Evolutionary conservation across 352 stramenopile species (phyloP), one percentile per base, ranked within the genome.

Genomic region (Albugo laibachii): DNA sequence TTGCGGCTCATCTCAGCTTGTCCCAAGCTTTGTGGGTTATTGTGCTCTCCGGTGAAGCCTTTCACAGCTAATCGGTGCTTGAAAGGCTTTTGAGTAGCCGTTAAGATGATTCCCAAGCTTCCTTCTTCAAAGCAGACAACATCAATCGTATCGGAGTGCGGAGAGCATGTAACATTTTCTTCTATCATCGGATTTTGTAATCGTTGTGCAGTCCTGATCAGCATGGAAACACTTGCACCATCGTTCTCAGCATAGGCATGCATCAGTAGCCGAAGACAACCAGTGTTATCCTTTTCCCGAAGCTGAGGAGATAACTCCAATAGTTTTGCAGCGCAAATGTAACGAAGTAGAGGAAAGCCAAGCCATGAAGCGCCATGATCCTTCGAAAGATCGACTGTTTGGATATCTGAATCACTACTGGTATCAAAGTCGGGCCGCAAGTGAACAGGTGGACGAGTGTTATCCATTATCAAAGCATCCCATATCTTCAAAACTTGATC

Each of bases 211-310:
- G 76, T 74, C 3, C 54, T 50, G 0, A 74, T 67, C 2, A 83
- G 48, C 16, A 68, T 50, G 18, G 41, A 36, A 37, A 20, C 8
- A 24, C 36, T 41, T 2, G 8, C 10, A 46, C 8, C 40, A 41
- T 48, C 36, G 43, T 34, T 10, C 8, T n/a, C 47, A 1, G 31
- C 50, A 47, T 57, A 50, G 1, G 72, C 62, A 24, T 69, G 71
- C 76, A 89, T 89, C 12, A 89, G 59, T 14, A 89, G 50, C 8
- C 73, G 67, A 12, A 84, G 54, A 43, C 73, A 86, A 15, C 69
- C 73, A 2, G 71, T 83, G 34, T 71, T 83, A 48, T 89, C 76
- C 0, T 55, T 54, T 12, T 55, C 41, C 0, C 63, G 73, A n/a
- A 89, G 54, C 19, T 71, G 46, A 12, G 59, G 56, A 3, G 72